Base-by-base conservation (phyloP, 441 rosid species). In the Erysimum cheiri region DNA sequence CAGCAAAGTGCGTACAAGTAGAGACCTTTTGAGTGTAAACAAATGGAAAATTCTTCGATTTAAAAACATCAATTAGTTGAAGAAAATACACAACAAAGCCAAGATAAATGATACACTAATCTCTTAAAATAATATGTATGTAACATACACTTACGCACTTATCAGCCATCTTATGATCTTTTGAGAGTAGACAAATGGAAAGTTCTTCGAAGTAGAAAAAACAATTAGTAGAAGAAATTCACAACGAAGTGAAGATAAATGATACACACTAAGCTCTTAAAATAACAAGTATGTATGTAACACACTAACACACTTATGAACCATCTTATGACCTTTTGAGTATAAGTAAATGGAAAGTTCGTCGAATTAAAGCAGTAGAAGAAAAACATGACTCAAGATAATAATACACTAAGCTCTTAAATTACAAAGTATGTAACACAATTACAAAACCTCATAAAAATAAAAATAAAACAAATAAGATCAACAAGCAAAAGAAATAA, bases 351-450 rank as follows among this genome's bases (percentile, higher is more conserved):
- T 22, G 37, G 14, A 15, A 61, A 29, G 15, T 31, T 61, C 37
- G 29, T 61, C 4, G 64, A 13, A 8, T 19, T 46, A 17, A 3
- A 17, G 8, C 8, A 8, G 50, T 46, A 8, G 12, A 46, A 15
- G 24, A 17, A 37, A 19, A 19, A 19, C 22, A 19, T 19, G 22
- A 19, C 1, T 14, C 50, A 26, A 26, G 3, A 36, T 10, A 47
- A 17, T 19, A n/a, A 41, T 19, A 60, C 3, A 31, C 59, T 49
- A 46, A 46, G 29, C 32, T 49, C 67, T 66, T 54, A 37, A 53
- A 53, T 9, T 41, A 60, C n/a, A 44, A 47, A 56, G 36, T 53
- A 68, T 52, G 64, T 60, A 60, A 41, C 58, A 69, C 48, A 68
- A 31, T 46, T 61, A 54, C 50, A 44, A 67, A 61, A 12, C 37